phyloP scores from a whole-genome alignment of 768 basidiomycete genomes.

The Kwoniella sp. region DNA sequence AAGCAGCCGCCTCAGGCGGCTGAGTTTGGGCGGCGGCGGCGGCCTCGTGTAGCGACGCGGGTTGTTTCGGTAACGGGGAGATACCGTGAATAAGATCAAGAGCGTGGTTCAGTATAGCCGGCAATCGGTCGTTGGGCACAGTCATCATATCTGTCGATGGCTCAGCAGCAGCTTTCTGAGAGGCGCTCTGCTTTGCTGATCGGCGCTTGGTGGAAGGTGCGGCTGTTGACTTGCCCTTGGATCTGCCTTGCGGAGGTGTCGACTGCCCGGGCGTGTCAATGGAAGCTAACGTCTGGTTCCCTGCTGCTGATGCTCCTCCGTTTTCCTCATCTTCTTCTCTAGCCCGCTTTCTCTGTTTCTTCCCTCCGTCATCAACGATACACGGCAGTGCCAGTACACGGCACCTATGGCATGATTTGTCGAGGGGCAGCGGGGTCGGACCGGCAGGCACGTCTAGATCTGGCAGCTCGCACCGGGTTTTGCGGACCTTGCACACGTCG shows the following conservation, averaged over 20 bases:
- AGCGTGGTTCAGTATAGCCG: slow-evolving; percentile 13
- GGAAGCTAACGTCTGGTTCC: neutral
- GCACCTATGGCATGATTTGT: slow-evolving; percentile 51
- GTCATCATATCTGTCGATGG: neutral
- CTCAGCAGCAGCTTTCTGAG: slow-evolving; percentile 1
- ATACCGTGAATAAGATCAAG: slow-evolving; percentile 27
- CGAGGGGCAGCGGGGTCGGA: slow-evolving; percentile 30
- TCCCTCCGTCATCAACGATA: slow-evolving; percentile 43
- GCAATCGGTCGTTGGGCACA: neutral
- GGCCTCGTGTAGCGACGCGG: slow-evolving; percentile 7
- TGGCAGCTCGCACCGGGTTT: slow-evolving; percentile 49
- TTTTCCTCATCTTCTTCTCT: slow-evolving; percentile 5
- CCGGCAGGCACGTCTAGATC: slow-evolving; percentile 42
- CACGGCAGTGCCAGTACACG: slow-evolving; percentile 42
- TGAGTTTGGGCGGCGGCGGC: neutral
- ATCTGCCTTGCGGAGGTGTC: neutral
- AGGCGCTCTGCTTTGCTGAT: neutral
- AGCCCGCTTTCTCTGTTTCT: slow-evolving; percentile 27
- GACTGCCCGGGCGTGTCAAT: neutral
- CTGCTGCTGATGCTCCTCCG: neutral
- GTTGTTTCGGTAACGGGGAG: slow-evolving; percentile 8
- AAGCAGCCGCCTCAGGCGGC: neutral
- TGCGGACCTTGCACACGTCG: slow-evolving; percentile 49
- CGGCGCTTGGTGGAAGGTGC: neutral
- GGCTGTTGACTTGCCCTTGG: neutral